Conservation (phyloP, 768 basidiomycete species). For the Boletus subparvulus region DNA sequence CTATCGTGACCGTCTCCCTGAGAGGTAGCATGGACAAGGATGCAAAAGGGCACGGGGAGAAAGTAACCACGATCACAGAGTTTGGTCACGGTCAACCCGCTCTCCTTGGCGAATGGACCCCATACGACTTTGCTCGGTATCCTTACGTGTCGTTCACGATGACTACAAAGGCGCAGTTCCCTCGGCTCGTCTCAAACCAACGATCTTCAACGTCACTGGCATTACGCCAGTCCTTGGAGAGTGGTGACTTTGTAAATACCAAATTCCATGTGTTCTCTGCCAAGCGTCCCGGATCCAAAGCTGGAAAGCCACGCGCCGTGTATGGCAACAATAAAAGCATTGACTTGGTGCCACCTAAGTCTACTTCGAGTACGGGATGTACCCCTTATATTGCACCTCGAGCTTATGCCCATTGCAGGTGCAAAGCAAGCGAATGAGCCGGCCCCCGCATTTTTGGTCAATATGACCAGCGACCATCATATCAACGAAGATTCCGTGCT, state of each 20-base stretch:
- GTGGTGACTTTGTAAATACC: slow-evolving; percentile 28
- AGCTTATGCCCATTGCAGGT: slow-evolving; percentile 7
- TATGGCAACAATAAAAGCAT: slow-evolving; percentile 27
- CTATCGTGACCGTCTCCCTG: slow-evolving; percentile 14
- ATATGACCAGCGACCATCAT: slow-evolving; percentile 22
- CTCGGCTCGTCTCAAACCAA: slow-evolving; percentile 10
- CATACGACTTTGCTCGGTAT: slow-evolving; percentile 5
- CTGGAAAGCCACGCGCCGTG: slow-evolving; percentile 22
- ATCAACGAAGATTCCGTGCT: slow-evolving; percentile 19
- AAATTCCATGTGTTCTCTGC: slow-evolving; percentile 31
- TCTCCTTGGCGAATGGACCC: slow-evolving; percentile 25
- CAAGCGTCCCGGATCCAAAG: slow-evolving; percentile 8
- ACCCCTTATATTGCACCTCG: background rate
- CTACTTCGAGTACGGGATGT: slow-evolving; percentile 7
- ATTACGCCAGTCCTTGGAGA: slow-evolving; percentile 24
- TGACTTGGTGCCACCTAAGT: slow-evolving; percentile 15
- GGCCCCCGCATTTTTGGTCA: slow-evolving; percentile 17
- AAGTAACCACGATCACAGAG: slow-evolving; percentile 16
- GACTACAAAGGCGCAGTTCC: slow-evolving; percentile 15
- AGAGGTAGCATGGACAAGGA: slow-evolving; percentile 1
- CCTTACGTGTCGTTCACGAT: slow-evolving; percentile 25
- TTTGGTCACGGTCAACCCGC: slow-evolving; percentile 29
- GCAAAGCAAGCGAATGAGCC: slow-evolving; percentile 1
- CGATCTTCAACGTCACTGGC: slow-evolving; percentile 18
- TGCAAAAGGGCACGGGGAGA: slow-evolving; percentile 11